Base-by-base conservation (phyloP, 2,329 filamentous ascomycete genomes). In the Catunica adiposa region DNA sequence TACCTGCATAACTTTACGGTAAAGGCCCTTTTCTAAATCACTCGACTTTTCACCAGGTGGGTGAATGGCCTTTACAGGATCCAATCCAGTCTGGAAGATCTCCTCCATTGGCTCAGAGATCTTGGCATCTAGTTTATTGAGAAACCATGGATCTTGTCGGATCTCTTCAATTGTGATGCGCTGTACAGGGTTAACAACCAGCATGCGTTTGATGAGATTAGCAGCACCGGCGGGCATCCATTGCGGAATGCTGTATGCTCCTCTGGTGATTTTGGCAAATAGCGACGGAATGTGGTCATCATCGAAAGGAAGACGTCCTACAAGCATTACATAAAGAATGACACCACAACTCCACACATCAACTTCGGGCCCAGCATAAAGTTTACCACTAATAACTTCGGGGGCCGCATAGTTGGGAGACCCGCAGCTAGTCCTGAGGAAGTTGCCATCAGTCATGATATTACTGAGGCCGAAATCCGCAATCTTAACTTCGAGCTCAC, bases 381-480 rank as follows among this genome's bases (percentile, higher is more conserved):
- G 75, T 74, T 97, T 98, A 23, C 92, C 92, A 56, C 89, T 92
- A 65, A 98, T 97, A 59, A 98, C 92, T 68, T 98, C 92, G 5
- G 92, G 92, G 1, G 92, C 92, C 11, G 92, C 92, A 68, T 98
- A 98, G 69, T 98, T 98, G 44, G 92, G 92, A 66, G 90, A 97
- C 54, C 92, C 92, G 64, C 92, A 98, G 67, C 89, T 97, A 1
- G 92, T 98, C 72, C 96, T 97, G 64, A 98, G 79, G 66, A 98
- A 98, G 67, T 98, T 98, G 25, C 92, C 92, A 66, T 98, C 92
- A 0, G 92, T 97, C 92, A 98, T 98, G 71, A 98, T 98, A 67
- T 98, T 98, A 73, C 90, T 97, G 57, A 98, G 75, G 57, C 92
- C 92, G 63, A 98, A 98, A 70, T 98, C 92, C 64, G 92, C 92